A percentile compares a stretch with the other conserved stretches of the same genome.
Evolutionary conservation across 495 filamentous ascomycete species (phyloP).

Genomic region (Penicillium nucicola): DNA sequence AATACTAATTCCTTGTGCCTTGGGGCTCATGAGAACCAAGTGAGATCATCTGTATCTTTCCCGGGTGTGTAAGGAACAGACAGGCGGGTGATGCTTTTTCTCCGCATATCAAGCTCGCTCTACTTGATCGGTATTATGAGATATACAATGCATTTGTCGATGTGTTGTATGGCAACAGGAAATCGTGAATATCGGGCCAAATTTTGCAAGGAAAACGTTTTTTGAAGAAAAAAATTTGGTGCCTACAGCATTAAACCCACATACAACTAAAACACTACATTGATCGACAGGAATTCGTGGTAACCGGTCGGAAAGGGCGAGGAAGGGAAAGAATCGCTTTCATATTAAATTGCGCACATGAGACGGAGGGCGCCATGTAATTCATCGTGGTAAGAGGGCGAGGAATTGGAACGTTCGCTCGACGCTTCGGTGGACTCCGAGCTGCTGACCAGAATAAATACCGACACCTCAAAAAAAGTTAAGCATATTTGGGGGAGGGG

Average conservation of each 20-base stretch:
- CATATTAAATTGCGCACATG: conserved; percentile 34
- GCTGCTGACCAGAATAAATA: conserved; percentile 43
- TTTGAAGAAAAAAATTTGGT: not conserved
- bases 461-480: conserved; percentile 16
- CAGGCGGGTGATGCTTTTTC: not conserved
- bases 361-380: conserved; percentile 33
- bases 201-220: too few species aligned
- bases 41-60: not conserved
- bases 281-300: conserved; percentile 2
- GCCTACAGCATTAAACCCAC: not conserved
- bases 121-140: not conserved
- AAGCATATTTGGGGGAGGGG: conserved; percentile 4
- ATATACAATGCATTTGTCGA: not conserved
- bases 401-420: conserved; percentile 32
- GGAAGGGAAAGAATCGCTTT: conserved; percentile 26
- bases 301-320: conserved; percentile 31
- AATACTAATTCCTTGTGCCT: conserved; percentile 19
- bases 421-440: conserved; percentile 41
- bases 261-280: conserved; percentile 13
- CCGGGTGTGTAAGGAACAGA: not conserved
- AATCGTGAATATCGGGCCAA: too few species aligned
- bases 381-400: conserved; percentile 34
- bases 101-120: not conserved
- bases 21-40: too few species aligned
- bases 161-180: too few species aligned